Base-by-base conservation (phyloP, 202 grass and related monocot genomes). In the Saccharum hybrid region DNA sequence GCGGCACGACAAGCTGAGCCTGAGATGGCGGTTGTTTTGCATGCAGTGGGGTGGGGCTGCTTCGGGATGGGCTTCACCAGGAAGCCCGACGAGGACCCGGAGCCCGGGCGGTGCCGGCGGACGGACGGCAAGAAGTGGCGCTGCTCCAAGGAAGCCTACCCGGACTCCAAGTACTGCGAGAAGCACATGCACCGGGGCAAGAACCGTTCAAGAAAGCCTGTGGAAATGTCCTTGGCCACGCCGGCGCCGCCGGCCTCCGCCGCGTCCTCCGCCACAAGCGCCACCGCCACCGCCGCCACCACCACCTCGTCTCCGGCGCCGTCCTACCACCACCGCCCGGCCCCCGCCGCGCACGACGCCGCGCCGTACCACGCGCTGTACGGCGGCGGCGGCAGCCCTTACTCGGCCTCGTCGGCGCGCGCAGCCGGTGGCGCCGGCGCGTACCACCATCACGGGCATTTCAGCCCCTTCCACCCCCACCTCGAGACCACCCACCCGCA, bases 141-240 rank as follows among this genome's bases (percentile, higher is more conserved):
- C 4, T 97, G 94, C 86, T 91, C 94, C 72, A 97, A 93, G 73
- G 94, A 97, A 60, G 94, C 94, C 0, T 97, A 94, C 77, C 88
- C 94, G 18, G 92, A 93, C 80, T 97, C 94, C 33, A 97, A 97
- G 78, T 97, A 97, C 84, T 97, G 94, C 40, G 94, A 97, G 92
- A 97, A 93, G 76, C 94, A 97, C 86, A 97, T 94, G 94, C 94
- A 97, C 88, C 85, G 94, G 18, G 94, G 94, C 86, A 97, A 97
- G 88, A 97, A 97, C 86, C 94, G 94, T 91, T 94, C 94, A 90
- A 97, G 92, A 94, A 97, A 97, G 94, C 90, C 94, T 93, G 94
- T 97, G 90, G 94, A 97, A 94, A 97, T 97, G 92, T 92, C 94
- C 84, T 88, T 94, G 73, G 88, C 90, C 86, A 89, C 86, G 39